Conservation (phyloP, 2,329 filamentous ascomycete species). For the Monilinia vaccinii-corymbosi region DNA sequence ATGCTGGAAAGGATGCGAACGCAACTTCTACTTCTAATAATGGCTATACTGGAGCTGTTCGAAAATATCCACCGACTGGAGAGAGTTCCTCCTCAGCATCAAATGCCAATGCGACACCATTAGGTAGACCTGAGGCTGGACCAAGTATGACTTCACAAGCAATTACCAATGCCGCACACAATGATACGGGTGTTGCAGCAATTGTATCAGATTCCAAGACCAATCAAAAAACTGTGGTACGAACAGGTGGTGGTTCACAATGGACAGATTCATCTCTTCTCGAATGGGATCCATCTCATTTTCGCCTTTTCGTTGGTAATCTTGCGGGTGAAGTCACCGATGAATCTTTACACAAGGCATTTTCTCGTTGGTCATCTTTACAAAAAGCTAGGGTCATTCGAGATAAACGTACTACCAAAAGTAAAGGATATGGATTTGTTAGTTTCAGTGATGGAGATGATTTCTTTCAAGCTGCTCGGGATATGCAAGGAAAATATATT, state of each 20-base stretch:
- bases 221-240: slow-evolving; percentile 78
- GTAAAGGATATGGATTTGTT: slow-evolving; percentile 92
- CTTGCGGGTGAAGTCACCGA: slow-evolving; percentile 96
- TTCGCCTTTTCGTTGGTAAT: slow-evolving; percentile 93
- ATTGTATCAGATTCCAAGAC: slow-evolving; percentile 36
- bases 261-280: slow-evolving; percentile 86
- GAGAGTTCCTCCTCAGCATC: slow-evolving; percentile 37
- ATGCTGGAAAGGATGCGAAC: slow-evolving; percentile 54
- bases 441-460: slow-evolving; percentile 93
- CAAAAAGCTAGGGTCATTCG: slow-evolving; percentile 89
- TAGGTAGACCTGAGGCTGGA: slow-evolving; percentile 26
- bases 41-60: slow-evolving; percentile 27
- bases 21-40: slow-evolving; percentile 24
- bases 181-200: slow-evolving; percentile 37
- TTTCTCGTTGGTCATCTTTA: slow-evolving; percentile 76
- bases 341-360: slow-evolving; percentile 89
- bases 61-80: slow-evolving; percentile 30
- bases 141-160: slow-evolving; percentile 81
- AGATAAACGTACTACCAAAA: slow-evolving; percentile 94
- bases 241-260: slow-evolving; percentile 80
- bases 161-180: slow-evolving; percentile 35
- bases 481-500: slow-evolving; percentile 99
- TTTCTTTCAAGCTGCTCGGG: slow-evolving; percentile 90
- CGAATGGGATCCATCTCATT: slow-evolving; percentile 92
- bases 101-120: slow-evolving; percentile 36